Evolutionary conservation across 1,284 basidiomycete genomes (phyloP), one percentile per base, ranked within the genome.

Genomic region (Sanghuangporus weigelae): DNA sequence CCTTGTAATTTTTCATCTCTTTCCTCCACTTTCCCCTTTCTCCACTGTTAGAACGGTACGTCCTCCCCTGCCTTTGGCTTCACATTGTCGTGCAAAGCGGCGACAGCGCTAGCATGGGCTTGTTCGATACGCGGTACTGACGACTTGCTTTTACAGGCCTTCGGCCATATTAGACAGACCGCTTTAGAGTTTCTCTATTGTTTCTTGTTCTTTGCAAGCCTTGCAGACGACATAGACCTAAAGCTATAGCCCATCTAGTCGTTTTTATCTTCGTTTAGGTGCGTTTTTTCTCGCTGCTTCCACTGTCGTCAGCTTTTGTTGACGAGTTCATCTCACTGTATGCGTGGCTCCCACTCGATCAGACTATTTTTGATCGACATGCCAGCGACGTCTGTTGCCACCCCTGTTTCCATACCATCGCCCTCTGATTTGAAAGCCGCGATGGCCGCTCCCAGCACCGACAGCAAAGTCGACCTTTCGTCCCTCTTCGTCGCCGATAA

Each of bases 401-500:
- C 78, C 72, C 69, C 78, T 68, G 42, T 72, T 65, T 72, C 76
- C 71, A 76, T 76, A 67, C 79, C 86, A 69, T 78, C 82, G 64
- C 82, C 86, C 65, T 82, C 82, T 67, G 80, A 82, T 57, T 83
- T 90, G 77, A 90, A 90, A 78, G 83, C 85, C 65, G 78, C 79
- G 68, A 79, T 81, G 60, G 39, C 53, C 12, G 50, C 69, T 39
- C 21, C 44, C 44, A 46, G 21, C 26, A 31, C 26, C 44, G 63
- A 67, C 58, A 79, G 79, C 62, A 81, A 82, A 64, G 74, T 89
- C 68, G 85, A 91, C 73, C 75, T 88, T 67, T 71, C 86, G 55
- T 74, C 84, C 65, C 85, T 93, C 68, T 90, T 92, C 70, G 82
- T 80, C 68, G 77, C 86, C 69, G 91, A 92, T 78, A 91, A 90